Evolutionary conservation across 2,329 filamentous ascomycete genomes (phyloP), one percentile per base, ranked within the genome.

Genomic region (Colletotrichum shisoi): DNA sequence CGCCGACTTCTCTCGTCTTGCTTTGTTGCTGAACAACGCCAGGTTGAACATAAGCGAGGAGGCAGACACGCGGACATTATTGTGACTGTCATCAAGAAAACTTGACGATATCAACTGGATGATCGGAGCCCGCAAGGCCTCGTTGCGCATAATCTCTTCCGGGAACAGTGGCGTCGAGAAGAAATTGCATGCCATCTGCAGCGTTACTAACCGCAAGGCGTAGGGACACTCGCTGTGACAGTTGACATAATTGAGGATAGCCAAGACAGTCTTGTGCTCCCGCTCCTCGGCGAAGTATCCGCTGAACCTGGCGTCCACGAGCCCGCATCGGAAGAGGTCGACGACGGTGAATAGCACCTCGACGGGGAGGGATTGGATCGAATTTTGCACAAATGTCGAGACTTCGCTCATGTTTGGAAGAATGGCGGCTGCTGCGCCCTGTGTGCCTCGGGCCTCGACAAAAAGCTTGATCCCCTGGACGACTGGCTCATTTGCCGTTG

Each of bases 41-140:
- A 98, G 78, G 71, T 98, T 97, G 81, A 93, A 95, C 0, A 94
- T 86, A 3, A 98, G 83, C 1, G 90, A 92, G 0, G 94, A 89
- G 0, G 94, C 92, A 1, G 93, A 91, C 3, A 94, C 91, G 48
- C 94, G 88, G 2, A 94, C 85, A 61, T 89, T 93, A 52, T 84
- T 83, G 72, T 95, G 89, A 53, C 85, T 85, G 37, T 89, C 87
- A 72, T 97, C 93, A 0, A 97, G 84, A 31, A 98, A 88, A 69
- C 90, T 92, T 1, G 88, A 87, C 0, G 92, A 91, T 21, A 95
- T 84, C 15, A 97, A 83, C 67, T 86, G 82, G 1, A 91, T 87
- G 34, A 94, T 80, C 0, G 87, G 82, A 1, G 80, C 75, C 6
- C 87, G 85, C 57, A 93, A 77, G 24, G 72, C 59, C 1, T 78